Base-by-base conservation (phyloP, 352 stramenopile species). In the Globisporangium irregulare region DNA sequence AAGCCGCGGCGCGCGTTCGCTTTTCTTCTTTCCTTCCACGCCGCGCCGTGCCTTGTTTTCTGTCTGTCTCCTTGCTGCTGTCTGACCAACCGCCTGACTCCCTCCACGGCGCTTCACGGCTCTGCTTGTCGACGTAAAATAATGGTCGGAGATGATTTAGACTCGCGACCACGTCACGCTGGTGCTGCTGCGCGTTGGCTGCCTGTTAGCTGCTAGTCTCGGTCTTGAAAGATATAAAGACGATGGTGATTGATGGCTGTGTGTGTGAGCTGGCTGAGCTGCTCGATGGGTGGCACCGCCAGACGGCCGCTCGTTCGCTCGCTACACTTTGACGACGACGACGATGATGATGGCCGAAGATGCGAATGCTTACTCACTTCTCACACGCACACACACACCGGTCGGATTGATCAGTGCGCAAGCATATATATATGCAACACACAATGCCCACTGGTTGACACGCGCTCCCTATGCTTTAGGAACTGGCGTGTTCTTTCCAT, bases 401-500 rank as follows among this genome's bases (percentile, higher is more conserved):
- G 41, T 50, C 41, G 41, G 41, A 32, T 4, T 32, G 29, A 55
- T n/a, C 48, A 55, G 8, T 60, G 55, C 55, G 15, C 25, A 59
- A 14, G 25, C 53, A 24, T 14, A 4, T 18, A 15, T 10, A 22
- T 12, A 34, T 24, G 10, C 22, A 22, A 4, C 53, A 34, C 14
- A 59, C 29, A 29, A 4, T 18, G 18, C 18, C 8, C 1, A 14
- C 38, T 46, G 38, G 38, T 7, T 46, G 12, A 46, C 38, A 46
- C 38, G 14, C 20, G 20, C n/a, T 29, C 54, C 46, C 56, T 60
- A 60, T 60, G 56, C 32, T 43, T 18, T 15, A 46, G 18, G 55
- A 41, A 29, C 29, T 48, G 29, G 56, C 56, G 32, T 10, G 56
- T 62, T 62, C 56, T 62, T 62, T 62, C 56, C 32, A 62, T 62